phyloP scores from a whole-genome alignment of 345 rosid genomes.

The Salix arbutifolia region DNA sequence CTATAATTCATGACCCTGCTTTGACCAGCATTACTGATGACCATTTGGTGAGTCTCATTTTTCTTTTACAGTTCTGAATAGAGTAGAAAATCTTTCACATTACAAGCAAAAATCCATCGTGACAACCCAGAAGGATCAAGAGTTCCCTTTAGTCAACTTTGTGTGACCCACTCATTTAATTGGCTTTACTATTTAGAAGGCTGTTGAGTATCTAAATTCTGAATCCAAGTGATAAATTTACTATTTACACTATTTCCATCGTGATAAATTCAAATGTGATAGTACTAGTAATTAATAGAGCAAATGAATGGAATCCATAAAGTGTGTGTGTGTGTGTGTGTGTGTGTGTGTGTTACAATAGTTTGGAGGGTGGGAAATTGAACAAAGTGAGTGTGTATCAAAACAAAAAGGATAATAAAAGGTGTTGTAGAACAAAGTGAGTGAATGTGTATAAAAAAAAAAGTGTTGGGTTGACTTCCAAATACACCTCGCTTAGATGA shows the following conservation, averaged over 20 bases:
- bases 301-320: not conserved
- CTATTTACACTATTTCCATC: too few species aligned
- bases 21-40: slow-evolving; percentile 63
- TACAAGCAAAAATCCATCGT: not conserved
- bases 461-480: not conserved
- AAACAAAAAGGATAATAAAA: not conserved
- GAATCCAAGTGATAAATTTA: not conserved
- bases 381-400: not conserved
- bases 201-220: not conserved
- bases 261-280: not conserved
- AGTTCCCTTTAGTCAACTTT: slow-evolving; percentile 24
- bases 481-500: not conserved
- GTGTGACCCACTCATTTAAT: slow-evolving; percentile 25
- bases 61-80: not conserved
- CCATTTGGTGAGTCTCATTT: slow-evolving; percentile 57
- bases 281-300: not conserved
- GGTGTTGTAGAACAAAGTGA: not conserved
- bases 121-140: slow-evolving; percentile 1
- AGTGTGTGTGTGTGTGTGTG: not conserved
- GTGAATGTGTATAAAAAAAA: too few species aligned
- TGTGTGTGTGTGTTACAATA: not conserved
- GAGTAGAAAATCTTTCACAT: not conserved
- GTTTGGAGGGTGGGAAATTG: not conserved
- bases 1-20: slow-evolving; percentile 82
- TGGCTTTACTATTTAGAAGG: slow-evolving; percentile 1